Base-by-base conservation (phyloP, 2,329 filamentous ascomycete genomes). In the Mollisiaceae sp. region DNA sequence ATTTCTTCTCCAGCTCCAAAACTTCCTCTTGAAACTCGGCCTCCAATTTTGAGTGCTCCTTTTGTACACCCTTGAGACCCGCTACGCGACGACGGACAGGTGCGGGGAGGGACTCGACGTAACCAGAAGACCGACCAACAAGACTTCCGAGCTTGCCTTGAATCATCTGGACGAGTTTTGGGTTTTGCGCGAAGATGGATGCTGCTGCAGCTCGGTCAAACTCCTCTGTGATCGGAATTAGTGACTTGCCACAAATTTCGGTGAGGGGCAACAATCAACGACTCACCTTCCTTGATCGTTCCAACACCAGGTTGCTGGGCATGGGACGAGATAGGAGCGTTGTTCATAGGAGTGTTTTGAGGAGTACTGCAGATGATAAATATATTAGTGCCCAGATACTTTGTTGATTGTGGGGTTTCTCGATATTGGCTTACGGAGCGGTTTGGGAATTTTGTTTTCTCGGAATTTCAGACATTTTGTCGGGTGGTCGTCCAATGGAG, bases 1-100 rank as follows among this genome's bases (percentile, higher is more conserved):
- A 99, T 83, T 97, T 97, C 88, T 99, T 99, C 86, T 99, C 95
- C 35, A 99, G 88, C 80, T 97, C 90, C 65, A 99, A 87, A 68
- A 99, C 94, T 82, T 98, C 96, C 81, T 98, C 94, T 80, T 99
- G 96, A 81, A 99, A 98, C 81, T 97, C 91, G 62, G 93, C 92
- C 85, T 99, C 96, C 74, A 99, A 90, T 83, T 98, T 97, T 68
- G 94, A 92, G 83, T 99, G 95, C 76, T 98, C 94, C 82, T 97
- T 97, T 82, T 99, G 95, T 74, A 99, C 93, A 73, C 94, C 96
- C 84, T 98, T 97, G 69, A 99, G 86, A 73, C 95, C 96, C 68
- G 94, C 90, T 71, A 99, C 94, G 77, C 95, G 94, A 78, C 92
- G 92, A 79, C 94, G 93, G 75, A 99, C 94, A 67, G 91, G 88